These are phyloP conservation scores for Pythium insidiosum DNA, from an alignment of 352 stramenopile species.

Conservation along the genomic window DNA sequence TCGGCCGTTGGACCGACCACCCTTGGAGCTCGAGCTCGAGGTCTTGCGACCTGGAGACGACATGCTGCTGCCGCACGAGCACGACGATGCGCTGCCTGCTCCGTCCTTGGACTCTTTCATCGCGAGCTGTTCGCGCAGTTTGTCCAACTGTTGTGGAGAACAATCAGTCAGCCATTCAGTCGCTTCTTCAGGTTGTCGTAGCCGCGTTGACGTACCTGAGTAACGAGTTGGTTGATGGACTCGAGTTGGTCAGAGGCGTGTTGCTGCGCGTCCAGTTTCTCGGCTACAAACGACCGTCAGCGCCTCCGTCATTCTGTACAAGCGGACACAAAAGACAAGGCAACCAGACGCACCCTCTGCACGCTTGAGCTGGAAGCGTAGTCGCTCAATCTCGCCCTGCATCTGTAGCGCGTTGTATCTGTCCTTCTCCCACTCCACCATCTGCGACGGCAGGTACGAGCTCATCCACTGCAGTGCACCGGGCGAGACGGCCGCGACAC, in stretches of 20 bases:
- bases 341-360: constrained; percentile 35
- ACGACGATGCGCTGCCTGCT: constrained; percentile 10
- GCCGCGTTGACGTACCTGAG: constrained; percentile 34
- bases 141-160: constrained; percentile 34
- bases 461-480: constrained; percentile 65
- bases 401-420: constrained; percentile 64
- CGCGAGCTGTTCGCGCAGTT: constrained; percentile 33
- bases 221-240: constrained; percentile 77
- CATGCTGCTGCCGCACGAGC: constrained; percentile 23
- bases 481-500: constrained; percentile 54
- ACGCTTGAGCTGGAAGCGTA: constrained; percentile 66
- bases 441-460: constrained; percentile 57
- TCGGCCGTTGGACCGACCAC: constrained; percentile 9
- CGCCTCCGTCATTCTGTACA: neutral
- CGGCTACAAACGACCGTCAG: constrained; percentile 20
- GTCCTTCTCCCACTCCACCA: constrained; percentile 74
- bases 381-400: constrained; percentile 70
- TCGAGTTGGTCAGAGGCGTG: constrained; percentile 71
- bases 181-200: no score
- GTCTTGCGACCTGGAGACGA: constrained; percentile 1
- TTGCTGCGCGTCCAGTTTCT: constrained; percentile 68
- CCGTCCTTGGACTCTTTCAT: constrained; percentile 11
- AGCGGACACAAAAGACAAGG: no score
- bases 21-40: neutral
- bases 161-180: neutral